Conservation (phyloP, 2,329 filamentous ascomycete genomes). For the Rosellinia necatrix region DNA sequence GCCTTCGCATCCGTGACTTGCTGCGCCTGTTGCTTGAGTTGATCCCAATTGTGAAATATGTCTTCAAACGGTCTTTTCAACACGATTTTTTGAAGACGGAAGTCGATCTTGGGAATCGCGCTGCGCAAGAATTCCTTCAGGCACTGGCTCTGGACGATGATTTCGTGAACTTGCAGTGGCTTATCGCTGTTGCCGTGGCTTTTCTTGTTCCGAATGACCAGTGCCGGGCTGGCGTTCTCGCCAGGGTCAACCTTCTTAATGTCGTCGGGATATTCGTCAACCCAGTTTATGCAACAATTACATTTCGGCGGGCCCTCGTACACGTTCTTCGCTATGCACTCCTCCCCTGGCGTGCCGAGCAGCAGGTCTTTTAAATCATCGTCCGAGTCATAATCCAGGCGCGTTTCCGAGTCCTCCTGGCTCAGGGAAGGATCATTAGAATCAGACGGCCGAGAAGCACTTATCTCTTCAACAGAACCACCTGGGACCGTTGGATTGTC, state of each 20-base stretch:
- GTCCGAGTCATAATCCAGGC: no score
- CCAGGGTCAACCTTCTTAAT: neutral
- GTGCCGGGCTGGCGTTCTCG: neutral
- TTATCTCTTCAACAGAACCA: no score
- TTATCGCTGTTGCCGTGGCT: neutral
- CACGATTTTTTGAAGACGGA: neutral
- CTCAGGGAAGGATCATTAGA: no score
- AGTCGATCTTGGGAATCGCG: neutral
- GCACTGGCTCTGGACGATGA: neutral
- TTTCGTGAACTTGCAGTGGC: neutral
- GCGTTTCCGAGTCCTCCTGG: no score
- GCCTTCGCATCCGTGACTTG: no score
- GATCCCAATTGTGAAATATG: no score
- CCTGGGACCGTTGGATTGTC: no score
- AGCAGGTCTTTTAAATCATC: no score
- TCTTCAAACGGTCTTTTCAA: neutral
- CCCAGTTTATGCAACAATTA: neutral
- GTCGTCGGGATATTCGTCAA: neutral
- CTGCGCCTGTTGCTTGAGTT: no score
- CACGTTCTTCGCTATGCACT: neutral
- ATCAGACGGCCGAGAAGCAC: no score
- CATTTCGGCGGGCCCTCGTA: neutral
- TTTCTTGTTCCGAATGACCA: neutral
- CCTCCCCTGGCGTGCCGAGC: no score
- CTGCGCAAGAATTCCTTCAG: neutral